phyloP scores from a whole-genome alignment of 805 yeast species.

The Yamadazyma philogaea region DNA sequence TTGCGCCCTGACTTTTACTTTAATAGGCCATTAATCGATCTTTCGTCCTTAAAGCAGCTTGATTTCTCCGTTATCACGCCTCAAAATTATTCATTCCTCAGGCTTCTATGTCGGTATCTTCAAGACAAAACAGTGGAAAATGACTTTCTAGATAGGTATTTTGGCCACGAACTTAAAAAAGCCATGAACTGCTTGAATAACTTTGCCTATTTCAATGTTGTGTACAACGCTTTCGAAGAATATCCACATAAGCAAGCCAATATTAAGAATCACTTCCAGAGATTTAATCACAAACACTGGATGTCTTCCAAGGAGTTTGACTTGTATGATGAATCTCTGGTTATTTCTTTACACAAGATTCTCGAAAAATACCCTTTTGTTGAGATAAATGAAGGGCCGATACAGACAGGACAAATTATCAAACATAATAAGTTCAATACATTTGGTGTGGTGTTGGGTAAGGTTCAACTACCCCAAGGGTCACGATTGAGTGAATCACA shows the following conservation, averaged over 20 bases:
- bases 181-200: conserved; percentile 13
- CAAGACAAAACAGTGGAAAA: conserved; percentile 7
- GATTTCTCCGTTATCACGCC: conserved; percentile 2
- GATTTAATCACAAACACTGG: background rate
- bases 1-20: conserved; percentile 9
- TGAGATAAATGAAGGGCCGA: background rate
- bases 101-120: conserved; percentile 11
- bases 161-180: conserved; percentile 12
- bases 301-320: conserved; percentile 5
- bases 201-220: conserved; percentile 15
- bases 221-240: conserved; percentile 9
- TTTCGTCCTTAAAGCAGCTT: conserved; percentile 1
- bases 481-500: no score
- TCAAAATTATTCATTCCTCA: conserved; percentile 14
- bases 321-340: conserved; percentile 6
- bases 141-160: conserved; percentile 10
- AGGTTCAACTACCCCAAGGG: background rate
- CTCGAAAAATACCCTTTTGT: conserved; percentile 4
- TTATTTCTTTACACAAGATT: conserved; percentile 7
- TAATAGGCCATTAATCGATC: conserved; percentile 9
- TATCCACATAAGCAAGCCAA: conserved; percentile 2
- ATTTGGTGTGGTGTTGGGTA: conserved; percentile 14
- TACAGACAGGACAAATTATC: conserved; percentile 9
- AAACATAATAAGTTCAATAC: conserved; percentile 11
- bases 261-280: conserved; percentile 1